phyloP scores from a whole-genome alignment of 75 land plant genomes.

The Cunninghamia lanceolata region DNA sequence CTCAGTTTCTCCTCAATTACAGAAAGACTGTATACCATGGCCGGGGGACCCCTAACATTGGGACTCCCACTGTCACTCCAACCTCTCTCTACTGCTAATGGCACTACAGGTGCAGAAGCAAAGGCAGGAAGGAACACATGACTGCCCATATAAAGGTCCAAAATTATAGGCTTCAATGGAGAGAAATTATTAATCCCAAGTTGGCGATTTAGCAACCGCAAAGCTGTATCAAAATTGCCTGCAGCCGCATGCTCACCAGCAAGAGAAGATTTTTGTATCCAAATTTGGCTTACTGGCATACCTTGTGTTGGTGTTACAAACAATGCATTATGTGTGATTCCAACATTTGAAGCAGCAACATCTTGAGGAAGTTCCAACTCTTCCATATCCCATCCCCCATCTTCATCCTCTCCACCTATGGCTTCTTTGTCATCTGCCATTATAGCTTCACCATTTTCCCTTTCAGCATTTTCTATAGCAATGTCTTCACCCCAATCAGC shows the following conservation, averaged over 20 bases:
- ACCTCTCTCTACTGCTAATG: constrained; percentile 54
- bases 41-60: constrained; percentile 52
- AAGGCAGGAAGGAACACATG: constrained; percentile 45
- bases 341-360: constrained; percentile 18
- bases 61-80: constrained; percentile 51
- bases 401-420: constrained; percentile 46
- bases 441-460: constrained; percentile 25
- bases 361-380: constrained; percentile 73
- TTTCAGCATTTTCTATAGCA: constrained; percentile 41
- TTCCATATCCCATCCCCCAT: constrained; percentile 72
- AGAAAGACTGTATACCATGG: constrained; percentile 49
- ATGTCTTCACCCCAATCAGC: constrained; percentile 76
- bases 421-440: constrained; percentile 39
- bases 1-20: constrained; percentile 53
- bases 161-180: constrained; percentile 42
- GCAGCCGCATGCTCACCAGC: constrained; percentile 80
- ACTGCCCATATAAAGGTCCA: constrained; percentile 56
- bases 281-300: constrained; percentile 56
- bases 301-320: constrained; percentile 58
- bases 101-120: constrained; percentile 39
- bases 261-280: constrained; percentile 61
- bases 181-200: constrained; percentile 55
- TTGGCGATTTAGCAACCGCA: constrained; percentile 57
- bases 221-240: constrained; percentile 68
- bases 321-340: constrained; percentile 14